Evolutionary conservation across 129 eudicot species (phyloP).

Genomic region (Arctium minus): DNA sequence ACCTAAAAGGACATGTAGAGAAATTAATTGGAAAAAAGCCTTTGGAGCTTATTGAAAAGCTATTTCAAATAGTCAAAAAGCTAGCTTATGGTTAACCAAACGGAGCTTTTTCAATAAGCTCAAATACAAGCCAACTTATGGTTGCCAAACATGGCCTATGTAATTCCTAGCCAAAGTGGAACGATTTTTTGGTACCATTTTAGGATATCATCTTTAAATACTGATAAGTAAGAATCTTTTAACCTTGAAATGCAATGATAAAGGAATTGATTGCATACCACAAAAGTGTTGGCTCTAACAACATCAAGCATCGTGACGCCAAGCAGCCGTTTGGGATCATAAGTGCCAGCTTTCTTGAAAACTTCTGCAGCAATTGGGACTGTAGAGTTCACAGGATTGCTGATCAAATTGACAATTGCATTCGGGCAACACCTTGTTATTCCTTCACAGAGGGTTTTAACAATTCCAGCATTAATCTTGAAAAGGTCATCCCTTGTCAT

Average conservation of each 20-base stretch:
- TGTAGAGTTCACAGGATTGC: constrained; percentile 95
- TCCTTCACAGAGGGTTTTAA: constrained; percentile 83
- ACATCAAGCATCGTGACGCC: constrained; percentile 99
- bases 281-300: constrained; percentile 97
- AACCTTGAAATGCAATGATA: not conserved
- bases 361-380: constrained; percentile 99
- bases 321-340: constrained; percentile 79
- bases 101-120: not conserved
- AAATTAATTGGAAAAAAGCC: no score
- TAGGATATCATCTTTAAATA: not conserved
- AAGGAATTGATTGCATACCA: constrained; percentile 45
- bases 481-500: constrained; percentile 98
- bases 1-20: no score
- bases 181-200: not conserved
- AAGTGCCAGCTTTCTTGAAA: constrained; percentile 91
- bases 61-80: no score
- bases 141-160: not conserved
- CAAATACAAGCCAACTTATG: not conserved
- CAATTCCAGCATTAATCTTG: constrained; percentile 95
- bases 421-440: constrained; percentile 83
- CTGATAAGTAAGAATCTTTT: not conserved
- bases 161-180: no score
- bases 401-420: constrained; percentile 84
- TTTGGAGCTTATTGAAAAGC: no score
- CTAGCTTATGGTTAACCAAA: not conserved